These are phyloP conservation scores for Colletotrichum tabaci DNA, from an alignment of 2,329 filamentous ascomycete genomes.

Conservation along the genomic window DNA sequence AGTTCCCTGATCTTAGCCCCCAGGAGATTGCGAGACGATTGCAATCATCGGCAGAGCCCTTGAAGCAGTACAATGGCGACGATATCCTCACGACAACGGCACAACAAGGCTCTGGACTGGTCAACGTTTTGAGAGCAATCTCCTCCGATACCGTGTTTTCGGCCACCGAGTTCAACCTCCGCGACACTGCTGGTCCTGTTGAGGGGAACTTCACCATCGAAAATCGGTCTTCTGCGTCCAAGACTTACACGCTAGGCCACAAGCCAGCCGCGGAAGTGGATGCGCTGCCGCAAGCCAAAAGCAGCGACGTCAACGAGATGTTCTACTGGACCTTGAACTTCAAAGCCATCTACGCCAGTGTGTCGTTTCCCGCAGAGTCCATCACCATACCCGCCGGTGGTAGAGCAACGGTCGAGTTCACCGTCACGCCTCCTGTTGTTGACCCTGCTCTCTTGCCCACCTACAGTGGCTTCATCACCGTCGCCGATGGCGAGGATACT, in stretches of 20 bases:
- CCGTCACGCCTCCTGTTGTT: slow-evolving; percentile 3
- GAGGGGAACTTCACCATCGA: slow-evolving; percentile 30
- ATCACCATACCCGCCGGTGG: slow-evolving; percentile 22
- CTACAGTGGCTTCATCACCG: slow-evolving; percentile 33
- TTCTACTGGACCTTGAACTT: slow-evolving; percentile 35
- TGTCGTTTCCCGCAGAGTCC: slow-evolving; percentile 9
- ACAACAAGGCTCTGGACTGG: slow-evolving; percentile 32
- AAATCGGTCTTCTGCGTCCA: slow-evolving; percentile 18
- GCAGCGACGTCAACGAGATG: slow-evolving; percentile 19
- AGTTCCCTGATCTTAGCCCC: slow-evolving; percentile 8
- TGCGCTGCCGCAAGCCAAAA: slow-evolving; percentile 19
- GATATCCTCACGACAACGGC: slow-evolving; percentile 22
- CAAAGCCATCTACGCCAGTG: slow-evolving; percentile 17
- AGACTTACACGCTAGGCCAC: slow-evolving; percentile 30
- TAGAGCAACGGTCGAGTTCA: slow-evolving; percentile 19
- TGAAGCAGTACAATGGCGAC: slow-evolving; percentile 12
- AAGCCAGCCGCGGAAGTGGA: slow-evolving; percentile 26
- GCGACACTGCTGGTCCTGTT: slow-evolving; percentile 5
- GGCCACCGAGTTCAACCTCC: slow-evolving; percentile 29
- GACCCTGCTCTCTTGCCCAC: slow-evolving; percentile 23
- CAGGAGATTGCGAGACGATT: slow-evolving; percentile 26
- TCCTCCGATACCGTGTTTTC: slow-evolving; percentile 23
- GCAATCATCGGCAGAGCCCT: slow-evolving; percentile 27
- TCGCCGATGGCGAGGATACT: slow-evolving; percentile 1
- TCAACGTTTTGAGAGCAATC: slow-evolving; percentile 26